These are phyloP conservation scores for Dendrocalamus latiflorus DNA, from an alignment of 202 grass and related monocot genomes.

Conservation along the genomic window DNA sequence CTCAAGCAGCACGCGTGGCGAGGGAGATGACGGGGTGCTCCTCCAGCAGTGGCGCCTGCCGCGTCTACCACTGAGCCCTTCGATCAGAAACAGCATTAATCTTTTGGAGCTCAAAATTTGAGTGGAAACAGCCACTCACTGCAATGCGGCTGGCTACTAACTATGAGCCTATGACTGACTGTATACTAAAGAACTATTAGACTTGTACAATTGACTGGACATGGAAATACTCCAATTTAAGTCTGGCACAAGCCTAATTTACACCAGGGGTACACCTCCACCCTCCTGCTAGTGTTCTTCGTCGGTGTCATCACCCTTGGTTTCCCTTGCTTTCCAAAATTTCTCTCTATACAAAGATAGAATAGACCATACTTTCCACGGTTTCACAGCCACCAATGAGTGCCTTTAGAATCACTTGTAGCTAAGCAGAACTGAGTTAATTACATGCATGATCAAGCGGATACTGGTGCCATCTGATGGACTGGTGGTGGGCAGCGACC, in stretches of 20 bases:
- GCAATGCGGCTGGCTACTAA: neutral
- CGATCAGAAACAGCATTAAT: neutral
- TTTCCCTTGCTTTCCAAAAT: constrained; percentile 42
- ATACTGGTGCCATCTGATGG: constrained; percentile 50
- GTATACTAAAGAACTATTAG: neutral
- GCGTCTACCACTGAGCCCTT: neutral
- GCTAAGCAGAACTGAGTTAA: constrained; percentile 83
- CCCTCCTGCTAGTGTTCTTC: neutral
- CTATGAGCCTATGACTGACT: neutral
- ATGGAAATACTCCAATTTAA: neutral
- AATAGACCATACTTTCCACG: constrained; percentile 27
- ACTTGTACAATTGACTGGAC: neutral
- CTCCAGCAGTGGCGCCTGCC: neutral
- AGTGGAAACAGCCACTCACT: neutral
- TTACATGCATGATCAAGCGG: constrained; percentile 82
- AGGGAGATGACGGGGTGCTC: neutral
- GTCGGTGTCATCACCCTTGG: neutral
- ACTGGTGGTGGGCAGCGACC: constrained; percentile 43
- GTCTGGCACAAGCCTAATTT: constrained; percentile 40
- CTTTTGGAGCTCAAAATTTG: neutral
- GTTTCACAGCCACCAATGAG: constrained; percentile 24
- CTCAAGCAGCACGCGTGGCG: neutral
- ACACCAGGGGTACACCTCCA: constrained; percentile 24
- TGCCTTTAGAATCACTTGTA: constrained; percentile 59
- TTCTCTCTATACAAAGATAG: constrained; percentile 59